These are phyloP conservation scores for Lentinula raphanica DNA, from an alignment of 768 basidiomycete genomes.

Conservation along the genomic window DNA sequence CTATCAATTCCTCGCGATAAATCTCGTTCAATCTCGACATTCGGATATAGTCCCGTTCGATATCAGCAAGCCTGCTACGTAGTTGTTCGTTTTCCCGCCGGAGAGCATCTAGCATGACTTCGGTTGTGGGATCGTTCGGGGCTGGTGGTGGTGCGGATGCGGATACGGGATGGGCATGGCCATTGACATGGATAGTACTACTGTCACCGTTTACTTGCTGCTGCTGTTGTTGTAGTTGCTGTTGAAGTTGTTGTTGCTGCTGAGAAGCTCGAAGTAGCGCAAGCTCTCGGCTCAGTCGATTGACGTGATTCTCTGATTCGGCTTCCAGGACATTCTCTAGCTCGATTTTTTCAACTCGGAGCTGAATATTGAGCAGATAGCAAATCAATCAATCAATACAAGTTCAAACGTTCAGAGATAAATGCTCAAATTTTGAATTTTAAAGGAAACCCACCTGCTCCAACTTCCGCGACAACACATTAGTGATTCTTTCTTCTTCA, in stretches of 20 bases:
- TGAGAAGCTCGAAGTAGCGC: conserved; percentile 58
- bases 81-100: conserved; percentile 75
- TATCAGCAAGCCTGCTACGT: conserved; percentile 59
- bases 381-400: too few relatives aligned
- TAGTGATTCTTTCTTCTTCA: conserved; percentile 86
- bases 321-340: conserved; percentile 80
- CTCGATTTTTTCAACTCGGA: conserved; percentile 80
- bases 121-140: conserved; percentile 39
- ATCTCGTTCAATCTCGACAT: conserved; percentile 74
- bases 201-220: conserved; percentile 31
- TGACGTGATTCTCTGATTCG: conserved; percentile 83
- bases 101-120: conserved; percentile 71
- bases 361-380: conserved; percentile 33
- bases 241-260: conserved; percentile 44
- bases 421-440: too few relatives aligned
- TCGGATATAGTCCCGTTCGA: conserved; percentile 73
- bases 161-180: conserved; percentile 16
- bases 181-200: conserved; percentile 15
- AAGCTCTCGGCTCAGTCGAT: conserved; percentile 66
- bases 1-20: conserved; percentile 80
- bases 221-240: too few relatives aligned
- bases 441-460: conserved; percentile 60
- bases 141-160: conserved; percentile 31
- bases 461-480: conserved; percentile 74
- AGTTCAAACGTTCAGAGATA: too few relatives aligned